Evolutionary conservation across 208 protist genomes (phyloP), one percentile per base, ranked within the genome.

Genomic region (Trypanosoma mega): DNA sequence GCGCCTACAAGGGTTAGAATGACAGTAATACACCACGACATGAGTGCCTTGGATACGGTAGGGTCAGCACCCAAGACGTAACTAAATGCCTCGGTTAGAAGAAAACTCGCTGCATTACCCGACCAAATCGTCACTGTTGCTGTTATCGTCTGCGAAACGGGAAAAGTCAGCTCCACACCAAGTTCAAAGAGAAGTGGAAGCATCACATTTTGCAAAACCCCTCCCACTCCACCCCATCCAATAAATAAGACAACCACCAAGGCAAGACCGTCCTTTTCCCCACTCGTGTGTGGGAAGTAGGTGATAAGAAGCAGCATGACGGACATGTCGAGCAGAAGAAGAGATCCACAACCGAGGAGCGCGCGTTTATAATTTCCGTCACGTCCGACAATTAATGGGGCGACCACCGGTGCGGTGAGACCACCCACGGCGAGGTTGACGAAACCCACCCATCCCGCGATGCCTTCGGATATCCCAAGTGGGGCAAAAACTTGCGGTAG

Each of bases 161-260:
- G 58, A 53, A 55, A 65, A 4, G 58, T 56, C 12, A 65, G 16
- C 30, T 65, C 58, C 27, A 31, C 4, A 8, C 46, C 58, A 52
- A 65, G 54, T 29, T 65, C 58, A 26, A 65, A 65, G 9, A 46
- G 12, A n/a, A 65, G 16, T 14, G 58, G 58, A 27, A 65, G 46
- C 7, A 53, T 41, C 1, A 46, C 47, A 47, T 33, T 65, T 23
- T 56, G 47, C 23, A 43, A 2, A 14, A 65, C 27, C 12, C 58
- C 47, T 7, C 8, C 44, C 11, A 65, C 27, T 8, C 1, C 50
- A 43, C 27, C 50, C 50, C 31, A 56, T 7, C 50, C 50, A 33
- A 56, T 44, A 43, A 56, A 56, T 18, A 53, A n/a, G 7, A 34
- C 9, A 26, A 53, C 12, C 27, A 2, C 24, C 26, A 30, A 11